Base-by-base conservation (phyloP, 2,329 filamentous ascomycete genomes). In the Coniella vitis region DNA sequence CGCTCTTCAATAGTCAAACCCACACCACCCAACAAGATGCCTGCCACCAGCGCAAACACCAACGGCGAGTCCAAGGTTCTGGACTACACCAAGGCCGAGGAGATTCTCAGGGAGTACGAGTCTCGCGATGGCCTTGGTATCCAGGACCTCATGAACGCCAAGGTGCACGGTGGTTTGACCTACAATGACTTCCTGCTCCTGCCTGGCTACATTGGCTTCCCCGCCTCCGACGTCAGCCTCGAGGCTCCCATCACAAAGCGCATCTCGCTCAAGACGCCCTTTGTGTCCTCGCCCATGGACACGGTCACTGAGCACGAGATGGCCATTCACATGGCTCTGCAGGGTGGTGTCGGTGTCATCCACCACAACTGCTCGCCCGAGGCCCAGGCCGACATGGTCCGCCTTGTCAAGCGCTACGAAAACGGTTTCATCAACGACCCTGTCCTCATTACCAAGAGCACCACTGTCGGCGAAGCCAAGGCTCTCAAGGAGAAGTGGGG, bases 331-430 rank as follows among this genome's bases (percentile, higher is more conserved):
- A 95, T 94, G 79, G 88, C 88, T 45, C 78, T 93, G 29, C 85
- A 93, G 64, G 88, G 88, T 61, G 88, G 88, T 62, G 76, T 94
- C 16, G 88, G 93, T 72, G 90, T 98, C 60, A 95, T 98, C 59
- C 93, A 98, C 77, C 93, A 98, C 81, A 98, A 98, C 77, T 98
- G 93, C 79, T 93, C 90, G n/a, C 81, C 90, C 25, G 89, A 97
- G 22, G 87, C 88, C 48, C 93, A 98, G 75, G 93, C 93, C 57
- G 90, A 95, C 74, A 98, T 98, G 93, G 88, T 98, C 58, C 83
- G 89, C 69, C 97, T 96, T 76, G 93, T 98, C 61, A 98, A 98
- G 85, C 82, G 93, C 63, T 98, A 90, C 70, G 93, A 98, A 75
- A 98, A 98, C 74, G 93, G 93, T 60, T 98, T 98, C 76, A 98